Evolutionary conservation across 177 flowering plant genomes (phyloP), one percentile per base, ranked within the genome.

Genomic region (Vitis hybrid): DNA sequence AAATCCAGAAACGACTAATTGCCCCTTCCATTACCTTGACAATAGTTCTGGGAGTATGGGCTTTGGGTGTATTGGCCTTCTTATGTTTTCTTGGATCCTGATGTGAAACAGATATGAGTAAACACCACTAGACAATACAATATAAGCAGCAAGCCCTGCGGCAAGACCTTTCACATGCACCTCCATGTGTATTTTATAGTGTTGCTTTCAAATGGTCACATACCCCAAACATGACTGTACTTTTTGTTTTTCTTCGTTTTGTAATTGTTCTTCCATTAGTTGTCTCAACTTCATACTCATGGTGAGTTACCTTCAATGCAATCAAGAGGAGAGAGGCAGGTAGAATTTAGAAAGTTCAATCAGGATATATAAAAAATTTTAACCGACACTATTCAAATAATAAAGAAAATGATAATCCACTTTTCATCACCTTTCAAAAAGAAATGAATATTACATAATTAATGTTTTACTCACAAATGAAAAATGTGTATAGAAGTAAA

Each of bases 181-280:
- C 6, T 18, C 24, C 17, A 47, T 11, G 19, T 24, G 49, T n/a
- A 17, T 47, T 5, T 15, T 12, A 12, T 15, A 67, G 20, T 33
- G 19, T 24, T 19, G 64, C 56, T 65, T 55, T 44, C 20, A 59
- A 44, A 60, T 65, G 54, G 67, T 11, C 9, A 50, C 86, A 71
- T 75, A 92, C 99, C 90, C 78, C 97, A 83, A 94, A 89, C 98
- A 94, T 85, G 68, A 90, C 92, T 14, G 97, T 95, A 71, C 97
- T 92, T 79, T 77, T 93, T 33, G 97, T 91, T 78, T 90, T 95
- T 65, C 89, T 86, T 64, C 92, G 80, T 76, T 90, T 94, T 59
- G 97, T 92, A 56, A 92, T 81, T 59, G 89, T 92, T 78, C 88
- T 83, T 64, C 96, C 92, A 85, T 92, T 83, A 28, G 89, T 69